phyloP scores from a whole-genome alignment of 495 filamentous ascomycete genomes.

The Pyrenopolyporus hunteri region DNA sequence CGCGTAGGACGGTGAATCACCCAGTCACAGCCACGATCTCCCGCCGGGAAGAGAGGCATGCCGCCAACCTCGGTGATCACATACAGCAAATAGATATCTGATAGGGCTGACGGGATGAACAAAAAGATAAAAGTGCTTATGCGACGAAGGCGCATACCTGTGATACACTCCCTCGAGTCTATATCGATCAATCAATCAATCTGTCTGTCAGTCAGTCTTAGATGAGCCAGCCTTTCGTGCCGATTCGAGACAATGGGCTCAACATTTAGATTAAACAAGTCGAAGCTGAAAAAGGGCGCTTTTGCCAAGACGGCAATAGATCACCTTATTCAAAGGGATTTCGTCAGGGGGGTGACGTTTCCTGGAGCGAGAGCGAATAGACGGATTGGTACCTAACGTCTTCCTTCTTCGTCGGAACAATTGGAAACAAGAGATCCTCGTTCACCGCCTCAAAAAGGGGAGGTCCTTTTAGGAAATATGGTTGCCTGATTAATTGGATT shows the following conservation, averaged over 20 bases:
- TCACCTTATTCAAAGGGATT: constrained; percentile 28
- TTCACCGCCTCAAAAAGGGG: constrained; percentile 34
- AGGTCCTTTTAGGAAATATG: constrained; percentile 29
- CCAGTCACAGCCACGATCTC: constrained; percentile 28
- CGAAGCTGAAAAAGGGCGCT: constrained; percentile 12
- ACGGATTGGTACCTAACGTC: constrained; percentile 22
- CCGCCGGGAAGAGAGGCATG: background rate
- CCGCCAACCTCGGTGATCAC: background rate
- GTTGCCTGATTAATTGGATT: constrained; percentile 36
- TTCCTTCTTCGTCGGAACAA: constrained; percentile 18
- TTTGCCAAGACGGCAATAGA: constrained; percentile 21
- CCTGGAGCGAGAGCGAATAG: constrained; percentile 18
- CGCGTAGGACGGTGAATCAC: constrained; percentile 1
- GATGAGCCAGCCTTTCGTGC: background rate
- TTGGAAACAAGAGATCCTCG: constrained; percentile 14
- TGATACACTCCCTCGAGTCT: background rate
- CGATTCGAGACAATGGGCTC: constrained; percentile 5
- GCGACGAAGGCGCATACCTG: background rate
- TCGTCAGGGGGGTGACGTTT: constrained; percentile 27
- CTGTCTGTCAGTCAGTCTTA: background rate
- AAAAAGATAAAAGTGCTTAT: background rate
- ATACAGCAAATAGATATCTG: constrained; percentile 2
- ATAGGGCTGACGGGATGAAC: constrained; percentile 25
- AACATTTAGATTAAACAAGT: background rate
- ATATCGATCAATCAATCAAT: constrained; percentile 13